Base-by-base conservation (phyloP, 768 basidiomycete genomes). In the Daedaleopsis nitida region DNA sequence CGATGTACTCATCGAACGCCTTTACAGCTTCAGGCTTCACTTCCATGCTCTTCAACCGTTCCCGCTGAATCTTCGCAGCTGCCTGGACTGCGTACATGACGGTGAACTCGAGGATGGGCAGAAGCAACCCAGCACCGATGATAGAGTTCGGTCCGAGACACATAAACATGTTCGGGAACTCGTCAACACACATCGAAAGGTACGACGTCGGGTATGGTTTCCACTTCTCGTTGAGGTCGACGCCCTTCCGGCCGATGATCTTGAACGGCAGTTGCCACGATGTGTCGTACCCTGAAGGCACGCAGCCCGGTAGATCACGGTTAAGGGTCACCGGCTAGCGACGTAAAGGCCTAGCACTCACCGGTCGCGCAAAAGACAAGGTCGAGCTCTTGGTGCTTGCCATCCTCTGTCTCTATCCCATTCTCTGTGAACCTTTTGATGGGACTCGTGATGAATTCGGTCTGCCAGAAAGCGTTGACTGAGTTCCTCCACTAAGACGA, bases 141-240 rank as follows among this genome's bases (percentile, higher is more conserved):
- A 66, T 78, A 0, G 83, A 76, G 68, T 86, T 87, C 1, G 87
- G 86, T 0, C 87, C 86, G 12, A 83, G 67, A 19, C 75, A 68
- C 55, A 80, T 75, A 75, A 88, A 88, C 80, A 81, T 83, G 71
- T 87, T 89, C 19, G 88, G 88, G 72, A 88, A 88, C 7, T 83
- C 85, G 48, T 86, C 83, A 19, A 84, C 79, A 24, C 82, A 80
- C 32, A 88, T 68, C 5, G 82, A 77, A 6, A 89, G 77, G 70
- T 90, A 90, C 6, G 83, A 81, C 14, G 72, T 71, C 3, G 87
- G 85, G 64, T 84, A 77, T 3, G 86, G 83, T 1, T 70, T 75
- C 71, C 83, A 86, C 57, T 80, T 79, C 16, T 83, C 77, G 53
- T 79, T 78, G 7, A 89, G 73, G 53, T 81, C 76, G 10, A 79